These are phyloP conservation scores for Sclerotinia spermophila DNA, from an alignment of 2,329 filamentous ascomycete species.

Conservation along the genomic window DNA sequence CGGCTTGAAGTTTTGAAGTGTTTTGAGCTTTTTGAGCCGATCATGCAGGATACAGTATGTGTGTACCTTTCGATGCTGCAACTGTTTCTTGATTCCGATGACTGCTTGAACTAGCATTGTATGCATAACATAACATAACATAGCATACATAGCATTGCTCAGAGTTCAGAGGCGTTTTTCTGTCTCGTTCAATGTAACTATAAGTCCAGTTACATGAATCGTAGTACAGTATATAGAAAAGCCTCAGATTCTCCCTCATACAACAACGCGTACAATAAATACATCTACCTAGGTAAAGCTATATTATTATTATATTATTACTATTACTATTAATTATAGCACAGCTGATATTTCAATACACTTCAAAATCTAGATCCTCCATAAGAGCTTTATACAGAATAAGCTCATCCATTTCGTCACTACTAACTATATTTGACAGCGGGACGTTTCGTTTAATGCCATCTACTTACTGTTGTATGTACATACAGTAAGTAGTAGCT, in stretches of 20 bases:
- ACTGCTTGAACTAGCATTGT: background rate
- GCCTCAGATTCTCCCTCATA: background rate
- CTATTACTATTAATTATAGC: too few relatives aligned
- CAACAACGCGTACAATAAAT: too few relatives aligned
- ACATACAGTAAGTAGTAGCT: too few relatives aligned
- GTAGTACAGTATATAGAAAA: background rate
- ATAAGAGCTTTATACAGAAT: background rate
- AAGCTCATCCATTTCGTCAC: background rate
- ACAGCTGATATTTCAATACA: background rate
- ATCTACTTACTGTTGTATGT: too few relatives aligned
- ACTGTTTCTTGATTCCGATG: background rate
- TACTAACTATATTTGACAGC: background rate
- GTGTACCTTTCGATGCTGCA: background rate
- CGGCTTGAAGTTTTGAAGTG: background rate
- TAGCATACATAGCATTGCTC: background rate
- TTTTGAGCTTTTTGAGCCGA: background rate
- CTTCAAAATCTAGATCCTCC: background rate
- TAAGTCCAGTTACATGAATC: background rate
- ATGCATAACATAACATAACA: slow-evolving; percentile 1
- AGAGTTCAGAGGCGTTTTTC: background rate
- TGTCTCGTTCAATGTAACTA: background rate
- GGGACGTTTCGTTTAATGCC: background rate
- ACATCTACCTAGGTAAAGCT: background rate
- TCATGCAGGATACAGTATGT: background rate
- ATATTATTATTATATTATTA: too few relatives aligned